Evolutionary conservation across 805 yeast species (phyloP), one percentile per base, ranked within the genome.

Genomic region (Kazachstania kunashirensis): DNA sequence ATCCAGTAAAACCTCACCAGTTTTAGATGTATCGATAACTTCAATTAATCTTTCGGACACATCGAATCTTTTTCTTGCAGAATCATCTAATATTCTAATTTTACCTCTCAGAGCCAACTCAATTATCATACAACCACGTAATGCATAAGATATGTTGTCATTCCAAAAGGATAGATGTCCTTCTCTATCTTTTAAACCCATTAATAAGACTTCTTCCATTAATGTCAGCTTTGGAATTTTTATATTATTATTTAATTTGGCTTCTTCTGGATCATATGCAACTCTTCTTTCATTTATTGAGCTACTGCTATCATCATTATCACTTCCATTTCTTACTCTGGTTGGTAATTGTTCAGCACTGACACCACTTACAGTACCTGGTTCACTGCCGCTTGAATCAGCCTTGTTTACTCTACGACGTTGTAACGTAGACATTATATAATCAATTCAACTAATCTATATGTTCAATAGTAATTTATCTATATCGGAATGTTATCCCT

Each of bases 91-190:
- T 67, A 92, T 76, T 37, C 86, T 71, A 51, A 92, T 84, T 54
- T 84, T 83, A 41, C 86, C 88, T 48, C 96, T 75, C 52, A 92
- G 75, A 2, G 96, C 95, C 61, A 92, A 70, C 61, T 92, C 98
- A 57, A 92, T 71, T 37, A 92, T 54, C 41, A 92, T 89, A 57
- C 96, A 82, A 10, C 98, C 98, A 51, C 98, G 77, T 41, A 92
- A 70, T 1, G 96, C 95, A 63, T 92, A 92, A 17, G 96, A 85
- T 37, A 92, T 88, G 61, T 85, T 88, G 62, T 92, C 98, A 57
- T 92, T 92, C 98, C 98, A 92, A 63, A 92, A 92, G 20, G 96
- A 85, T 31, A 92, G 68, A 59, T 89, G 86, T 10, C 98, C 98
- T 61, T 92, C 97, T 50, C 83, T 82, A 62, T 92, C 97, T 55